Base-by-base conservation (phyloP, 495 filamentous ascomycete genomes). In the Penicillium ucsense region DNA sequence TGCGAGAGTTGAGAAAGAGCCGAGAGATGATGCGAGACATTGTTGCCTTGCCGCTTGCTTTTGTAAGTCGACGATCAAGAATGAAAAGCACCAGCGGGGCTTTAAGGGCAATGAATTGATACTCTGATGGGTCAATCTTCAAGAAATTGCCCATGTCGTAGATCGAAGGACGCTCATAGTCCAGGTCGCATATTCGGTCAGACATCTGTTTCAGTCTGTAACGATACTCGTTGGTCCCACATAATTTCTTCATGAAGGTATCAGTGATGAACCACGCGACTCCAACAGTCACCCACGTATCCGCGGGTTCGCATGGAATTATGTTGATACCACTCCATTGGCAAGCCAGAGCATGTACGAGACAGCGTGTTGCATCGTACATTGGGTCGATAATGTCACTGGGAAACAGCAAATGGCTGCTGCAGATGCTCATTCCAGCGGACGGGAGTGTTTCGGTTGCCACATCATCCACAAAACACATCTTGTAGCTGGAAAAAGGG, bases 261-360 rank as follows among this genome's bases (percentile, higher is more conserved):
- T 92, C 89, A 6, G 94, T 88, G 70, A 97, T 91, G 66, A 86
- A 96, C 74, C 86, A 90, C 20, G 89, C 83, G 42, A 94, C 83
- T 3, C 92, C 94, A 51, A 91, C 79, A 7, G 89, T 84, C n/a
- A 89, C 79, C 92, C 92, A 99, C 9, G 74, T 83, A 60, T 99
- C 92, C n/a, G 67, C 71, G 35, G 82, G 79, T 32, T 83, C 76
- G 54, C 86, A 82, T 2, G 92, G 83, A 39, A 92, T 81, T 38
- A 99, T 83, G 50, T 86, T 85, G 49, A 97, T 81, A 5, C 92
- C 92, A 49, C 88, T 82, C 85, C 91, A 99, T 59, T 99, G 92
- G 49, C 77, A 84, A n/a, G 94, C 87, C 29, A 97, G 68, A 12
- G 87, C 81, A 66, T 94, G 83, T 8, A 90, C 83, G 4, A 97